These are phyloP conservation scores for Rusavskia elegans DNA, from an alignment of 495 filamentous ascomycete species.

Conservation along the genomic window DNA sequence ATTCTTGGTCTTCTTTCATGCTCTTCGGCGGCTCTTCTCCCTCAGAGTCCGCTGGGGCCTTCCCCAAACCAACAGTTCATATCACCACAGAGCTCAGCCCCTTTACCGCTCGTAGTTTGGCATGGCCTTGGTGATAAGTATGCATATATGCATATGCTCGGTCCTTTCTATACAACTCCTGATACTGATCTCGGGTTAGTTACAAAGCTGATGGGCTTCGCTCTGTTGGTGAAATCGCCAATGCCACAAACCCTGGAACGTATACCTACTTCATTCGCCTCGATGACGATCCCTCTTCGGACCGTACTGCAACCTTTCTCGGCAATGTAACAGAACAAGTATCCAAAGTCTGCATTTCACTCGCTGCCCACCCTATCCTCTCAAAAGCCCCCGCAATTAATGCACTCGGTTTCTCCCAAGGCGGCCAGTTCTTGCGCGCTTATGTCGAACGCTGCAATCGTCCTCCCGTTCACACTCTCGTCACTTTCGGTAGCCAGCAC, in stretches of 20 bases:
- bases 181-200: conserved; percentile 33
- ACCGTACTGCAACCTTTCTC: conserved; percentile 75
- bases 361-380: conserved; percentile 62
- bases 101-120: conserved; percentile 71
- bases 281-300: conserved; percentile 42
- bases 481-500: conserved; percentile 89
- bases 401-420: conserved; percentile 87
- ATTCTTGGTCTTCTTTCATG: neutral
- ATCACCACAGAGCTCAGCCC: neutral
- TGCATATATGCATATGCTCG: conserved; percentile 1
- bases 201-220: conserved; percentile 62
- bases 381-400: conserved; percentile 69
- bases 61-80: neutral
- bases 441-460: conserved; percentile 81
- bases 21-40: conserved; percentile 1
- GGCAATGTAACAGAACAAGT: conserved; percentile 80
- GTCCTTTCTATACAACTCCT: neutral
- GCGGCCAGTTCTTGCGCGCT: conserved; percentile 88
- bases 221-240: conserved; percentile 47
- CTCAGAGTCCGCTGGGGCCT: conserved; percentile 5
- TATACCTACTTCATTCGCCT: conserved; percentile 71
- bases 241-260: conserved; percentile 63
- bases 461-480: conserved; percentile 62
- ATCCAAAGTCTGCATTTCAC: conserved; percentile 59
- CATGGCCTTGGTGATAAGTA: conserved; percentile 55